Evolutionary conservation across 1,284 basidiomycete genomes (phyloP).

Genomic region (Trichosporon sp.): DNA sequence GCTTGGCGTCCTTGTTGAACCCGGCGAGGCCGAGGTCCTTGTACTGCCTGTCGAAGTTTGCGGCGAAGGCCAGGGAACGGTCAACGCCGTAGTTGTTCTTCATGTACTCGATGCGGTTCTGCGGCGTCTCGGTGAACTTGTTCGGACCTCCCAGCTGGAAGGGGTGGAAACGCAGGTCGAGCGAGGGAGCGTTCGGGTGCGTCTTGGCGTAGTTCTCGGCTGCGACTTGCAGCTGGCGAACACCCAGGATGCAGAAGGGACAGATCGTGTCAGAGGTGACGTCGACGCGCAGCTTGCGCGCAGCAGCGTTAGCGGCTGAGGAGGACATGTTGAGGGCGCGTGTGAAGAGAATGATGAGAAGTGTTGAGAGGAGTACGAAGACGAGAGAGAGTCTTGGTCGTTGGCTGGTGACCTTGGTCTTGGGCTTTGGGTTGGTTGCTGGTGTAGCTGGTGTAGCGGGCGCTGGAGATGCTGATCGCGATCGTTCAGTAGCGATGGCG

Average conservation of each 20-base stretch:
- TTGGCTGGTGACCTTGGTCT: too few species aligned
- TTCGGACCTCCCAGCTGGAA: conserved; percentile 34
- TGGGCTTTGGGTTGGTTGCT: not conserved
- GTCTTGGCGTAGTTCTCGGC: conserved; percentile 13
- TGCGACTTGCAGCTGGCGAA: conserved; percentile 28
- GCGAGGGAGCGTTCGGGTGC: conserved; percentile 17
- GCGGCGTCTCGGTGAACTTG: conserved; percentile 23
- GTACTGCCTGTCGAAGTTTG: conserved; percentile 33
- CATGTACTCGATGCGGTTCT: conserved; percentile 26
- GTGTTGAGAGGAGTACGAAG: not conserved
- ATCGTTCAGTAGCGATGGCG: not conserved
- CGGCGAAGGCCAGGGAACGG: conserved; percentile 27
- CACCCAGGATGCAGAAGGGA: conserved; percentile 38
- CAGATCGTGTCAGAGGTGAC: conserved; percentile 36
- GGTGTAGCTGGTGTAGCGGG: too few species aligned
- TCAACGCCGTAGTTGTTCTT: conserved; percentile 39
- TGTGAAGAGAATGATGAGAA: not conserved
- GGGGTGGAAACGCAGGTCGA: conserved; percentile 38
- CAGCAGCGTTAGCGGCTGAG: not conserved
- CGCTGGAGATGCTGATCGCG: too few species aligned
- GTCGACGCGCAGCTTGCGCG: conserved; percentile 19
- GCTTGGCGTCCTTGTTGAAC: conserved; percentile 11
- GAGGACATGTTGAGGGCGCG: conserved; percentile 2
- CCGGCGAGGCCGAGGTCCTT: conserved; percentile 39
- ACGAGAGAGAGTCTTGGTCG: not conserved